phyloP scores from a whole-genome alignment of 352 stramenopile species.

The Globisporangium nagaii region DNA sequence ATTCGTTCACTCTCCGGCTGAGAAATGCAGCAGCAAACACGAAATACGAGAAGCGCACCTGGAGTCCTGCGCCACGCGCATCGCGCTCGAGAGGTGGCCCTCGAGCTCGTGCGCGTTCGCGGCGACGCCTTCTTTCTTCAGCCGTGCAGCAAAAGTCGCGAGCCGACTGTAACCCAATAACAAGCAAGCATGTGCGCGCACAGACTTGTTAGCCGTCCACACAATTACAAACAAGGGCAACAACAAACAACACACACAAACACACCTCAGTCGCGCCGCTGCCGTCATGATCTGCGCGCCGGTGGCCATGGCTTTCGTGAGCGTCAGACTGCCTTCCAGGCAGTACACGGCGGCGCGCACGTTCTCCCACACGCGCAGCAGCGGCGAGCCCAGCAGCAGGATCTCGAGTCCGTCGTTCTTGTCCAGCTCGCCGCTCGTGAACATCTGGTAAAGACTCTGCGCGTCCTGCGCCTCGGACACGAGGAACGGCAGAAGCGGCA shows the following conservation, averaged over 20 bases:
- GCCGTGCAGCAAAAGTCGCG: constrained; percentile 2
- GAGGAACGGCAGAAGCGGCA: constrained; percentile 58
- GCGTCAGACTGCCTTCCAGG: constrained; percentile 55
- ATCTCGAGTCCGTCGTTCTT: constrained; percentile 61
- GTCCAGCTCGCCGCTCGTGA: constrained; percentile 31
- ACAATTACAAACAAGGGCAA: constrained; percentile 2
- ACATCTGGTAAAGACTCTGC: constrained; percentile 24
- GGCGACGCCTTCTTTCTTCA: constrained; percentile 7
- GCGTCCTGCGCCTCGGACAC: constrained; percentile 36
- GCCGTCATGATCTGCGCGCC: constrained; percentile 52
- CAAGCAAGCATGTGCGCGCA: too few species aligned
- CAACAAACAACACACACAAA: constrained; percentile 33
- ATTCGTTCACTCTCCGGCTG: too few species aligned
- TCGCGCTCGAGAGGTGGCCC: constrained; percentile 50
- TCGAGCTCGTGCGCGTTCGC: constrained; percentile 40
- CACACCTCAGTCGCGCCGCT: constrained; percentile 42
- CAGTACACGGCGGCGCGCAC: constrained; percentile 64
- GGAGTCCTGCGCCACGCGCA: constrained; percentile 50
- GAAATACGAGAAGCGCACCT: constrained; percentile 18
- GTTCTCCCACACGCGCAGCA: constrained; percentile 71
- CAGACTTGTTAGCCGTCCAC: too few species aligned
- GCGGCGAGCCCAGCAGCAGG: constrained; percentile 58
- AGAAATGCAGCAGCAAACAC: not conserved
- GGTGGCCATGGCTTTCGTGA: constrained; percentile 53
- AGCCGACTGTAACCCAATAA: constrained; percentile 23